Percentiles rank a stretch among this genome's conserved stretches.
Evolutionary conservation across 495 filamentous ascomycete species (phyloP).

Genomic region (Penicillium coprophilum): DNA sequence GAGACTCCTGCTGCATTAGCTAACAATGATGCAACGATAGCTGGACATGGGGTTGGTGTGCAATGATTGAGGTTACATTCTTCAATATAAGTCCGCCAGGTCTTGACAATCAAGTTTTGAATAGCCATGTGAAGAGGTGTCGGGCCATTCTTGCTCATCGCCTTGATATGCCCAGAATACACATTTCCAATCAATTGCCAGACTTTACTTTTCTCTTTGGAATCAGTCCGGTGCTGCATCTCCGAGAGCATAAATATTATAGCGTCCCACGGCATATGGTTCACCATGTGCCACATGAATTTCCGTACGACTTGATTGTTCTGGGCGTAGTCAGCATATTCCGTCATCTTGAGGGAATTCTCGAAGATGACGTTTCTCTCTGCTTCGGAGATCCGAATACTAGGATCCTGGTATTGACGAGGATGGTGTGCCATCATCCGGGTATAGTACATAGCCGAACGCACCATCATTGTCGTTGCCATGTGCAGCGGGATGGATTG

Average conservation of each 20-base stretch:
- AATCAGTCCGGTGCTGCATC: constrained; percentile 32
- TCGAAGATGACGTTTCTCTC: constrained; percentile 44
- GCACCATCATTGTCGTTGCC: constrained; percentile 48
- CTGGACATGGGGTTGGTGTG: constrained; percentile 28
- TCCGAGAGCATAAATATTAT: constrained; percentile 45
- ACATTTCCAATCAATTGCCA: constrained; percentile 37
- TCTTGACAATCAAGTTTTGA: constrained; percentile 37
- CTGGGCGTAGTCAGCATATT: constrained; percentile 34
- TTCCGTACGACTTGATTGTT: constrained; percentile 25
- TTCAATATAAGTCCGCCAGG: constrained; percentile 34
- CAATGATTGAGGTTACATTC: constrained; percentile 26
- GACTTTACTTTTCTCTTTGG: constrained; percentile 30
- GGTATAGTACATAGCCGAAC: constrained; percentile 34
- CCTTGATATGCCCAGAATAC: constrained; percentile 26
- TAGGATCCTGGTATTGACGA: constrained; percentile 36
- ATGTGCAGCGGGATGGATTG: constrained; percentile 60
- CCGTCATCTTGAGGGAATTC: constrained; percentile 37
- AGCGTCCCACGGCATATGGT: constrained; percentile 44
- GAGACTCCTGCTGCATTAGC: constrained; percentile 3
- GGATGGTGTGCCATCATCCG: constrained; percentile 44
- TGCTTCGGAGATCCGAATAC: constrained; percentile 24
- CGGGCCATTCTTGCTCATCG: constrained; percentile 20
- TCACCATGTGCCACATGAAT: constrained; percentile 38
- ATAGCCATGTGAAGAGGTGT: constrained; percentile 37
- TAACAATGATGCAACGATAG: constrained; percentile 17